These are phyloP conservation scores for Gryganskiella cystojenkinii DNA, from an alignment of 192 early-diverging fungal species.

Conservation along the genomic window DNA sequence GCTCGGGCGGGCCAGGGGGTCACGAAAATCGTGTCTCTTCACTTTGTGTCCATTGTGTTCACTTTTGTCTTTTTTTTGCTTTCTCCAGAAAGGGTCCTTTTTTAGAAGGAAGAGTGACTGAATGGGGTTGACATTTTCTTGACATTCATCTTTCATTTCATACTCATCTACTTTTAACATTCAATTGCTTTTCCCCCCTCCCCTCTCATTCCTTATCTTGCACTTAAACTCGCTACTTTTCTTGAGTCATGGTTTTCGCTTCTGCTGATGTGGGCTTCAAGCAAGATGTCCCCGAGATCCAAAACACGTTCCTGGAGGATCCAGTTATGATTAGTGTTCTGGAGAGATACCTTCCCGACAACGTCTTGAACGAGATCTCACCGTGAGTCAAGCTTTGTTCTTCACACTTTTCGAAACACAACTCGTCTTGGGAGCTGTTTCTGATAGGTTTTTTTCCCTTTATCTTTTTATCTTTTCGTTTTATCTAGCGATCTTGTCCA, in stretches of 20 bases:
- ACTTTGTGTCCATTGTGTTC: background rate
- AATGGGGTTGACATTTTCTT: background rate
- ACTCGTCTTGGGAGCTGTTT: background rate
- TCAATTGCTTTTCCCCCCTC: background rate
- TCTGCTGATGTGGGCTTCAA: conserved; percentile 40
- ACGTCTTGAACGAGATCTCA: conserved; percentile 53
- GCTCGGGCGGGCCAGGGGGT: background rate
- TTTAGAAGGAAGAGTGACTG: no score
- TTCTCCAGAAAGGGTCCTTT: background rate
- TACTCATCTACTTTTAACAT: conserved; percentile 1
- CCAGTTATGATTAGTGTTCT: conserved; percentile 61
- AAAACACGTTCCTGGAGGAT: conserved; percentile 54
- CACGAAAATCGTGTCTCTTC: no score
- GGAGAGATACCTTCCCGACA: conserved; percentile 55
- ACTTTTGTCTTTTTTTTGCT: background rate
- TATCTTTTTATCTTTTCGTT: background rate
- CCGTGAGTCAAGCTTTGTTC: conserved; percentile 53
- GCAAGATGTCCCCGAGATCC: conserved; percentile 38
- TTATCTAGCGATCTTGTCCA: conserved; percentile 31
- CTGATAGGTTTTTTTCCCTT: background rate
- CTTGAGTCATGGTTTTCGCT: conserved; percentile 34
- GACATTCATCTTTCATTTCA: conserved; percentile 1
- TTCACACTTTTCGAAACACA: background rate
- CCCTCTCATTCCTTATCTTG: background rate
- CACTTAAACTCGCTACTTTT: no score